Conservation (phyloP, 2,329 filamentous ascomycete genomes). For the Trichophyton schoenleinii region DNA sequence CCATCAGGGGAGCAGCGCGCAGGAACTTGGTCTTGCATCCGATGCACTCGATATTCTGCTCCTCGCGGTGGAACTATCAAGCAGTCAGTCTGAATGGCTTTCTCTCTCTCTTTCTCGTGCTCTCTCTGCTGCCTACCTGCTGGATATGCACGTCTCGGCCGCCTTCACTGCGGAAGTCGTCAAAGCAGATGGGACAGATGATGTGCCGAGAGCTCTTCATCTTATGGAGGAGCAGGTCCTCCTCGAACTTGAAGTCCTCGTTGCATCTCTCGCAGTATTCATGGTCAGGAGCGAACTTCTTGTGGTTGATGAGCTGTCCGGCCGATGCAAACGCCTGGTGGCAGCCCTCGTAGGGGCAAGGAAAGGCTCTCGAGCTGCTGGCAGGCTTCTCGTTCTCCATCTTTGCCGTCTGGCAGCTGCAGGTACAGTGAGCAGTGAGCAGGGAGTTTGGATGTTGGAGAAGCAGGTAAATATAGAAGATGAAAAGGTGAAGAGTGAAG, state of each 20-base stretch:
- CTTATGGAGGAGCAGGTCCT: slow-evolving; percentile 39
- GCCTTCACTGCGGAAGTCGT: slow-evolving; percentile 42
- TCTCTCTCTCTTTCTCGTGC: not conserved
- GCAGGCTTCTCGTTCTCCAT: not conserved
- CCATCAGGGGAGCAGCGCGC: slow-evolving; percentile 38
- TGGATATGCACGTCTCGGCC: slow-evolving; percentile 43
- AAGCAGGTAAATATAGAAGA: too few relatives aligned
- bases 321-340: slow-evolving; percentile 32
- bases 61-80: slow-evolving; percentile 35
- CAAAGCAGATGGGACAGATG: slow-evolving; percentile 44
- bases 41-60: slow-evolving; percentile 40
- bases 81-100: not conserved
- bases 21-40: slow-evolving; percentile 38
- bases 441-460: too few relatives aligned
- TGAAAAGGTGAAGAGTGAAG: not conserved
- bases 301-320: slow-evolving; percentile 41
- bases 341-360: slow-evolving; percentile 39
- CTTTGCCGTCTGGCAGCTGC: not conserved
- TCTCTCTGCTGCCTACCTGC: slow-evolving; percentile 26
- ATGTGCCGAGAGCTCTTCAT: slow-evolving; percentile 35
- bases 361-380: slow-evolving; percentile 15
- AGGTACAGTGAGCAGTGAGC: not conserved
- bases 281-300: slow-evolving; percentile 30
- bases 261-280: slow-evolving; percentile 33
- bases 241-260: slow-evolving; percentile 35